Conservation (phyloP, 305 asterid species). For the Galium porrigens region DNA sequence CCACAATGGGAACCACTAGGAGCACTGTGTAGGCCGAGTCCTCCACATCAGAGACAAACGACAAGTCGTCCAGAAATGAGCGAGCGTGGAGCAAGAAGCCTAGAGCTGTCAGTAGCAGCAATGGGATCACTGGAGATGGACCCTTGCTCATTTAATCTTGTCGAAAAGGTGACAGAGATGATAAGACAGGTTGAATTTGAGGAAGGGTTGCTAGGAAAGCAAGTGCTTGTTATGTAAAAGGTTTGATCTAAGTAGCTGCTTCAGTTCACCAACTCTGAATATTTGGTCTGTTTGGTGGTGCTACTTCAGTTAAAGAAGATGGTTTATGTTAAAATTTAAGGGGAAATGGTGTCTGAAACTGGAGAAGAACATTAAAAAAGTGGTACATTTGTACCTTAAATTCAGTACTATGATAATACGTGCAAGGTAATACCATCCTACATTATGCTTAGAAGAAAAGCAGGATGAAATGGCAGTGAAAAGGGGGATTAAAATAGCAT, state of each 20-base stretch:
- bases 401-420: not conserved
- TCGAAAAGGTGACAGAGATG: not conserved
- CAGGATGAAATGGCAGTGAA: constrained; percentile 1
- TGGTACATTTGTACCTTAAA: not conserved
- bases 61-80: constrained; percentile 18
- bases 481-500: not conserved
- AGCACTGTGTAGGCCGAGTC: constrained; percentile 25
- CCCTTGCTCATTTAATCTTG: constrained; percentile 28
- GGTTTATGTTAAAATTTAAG: too few relatives aligned
- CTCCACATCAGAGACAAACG: constrained; percentile 30
- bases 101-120: constrained; percentile 33
- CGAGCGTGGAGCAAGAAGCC: constrained; percentile 46
- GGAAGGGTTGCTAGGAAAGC: not conserved
- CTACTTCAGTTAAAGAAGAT: constrained; percentile 4
- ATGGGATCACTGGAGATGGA: constrained; percentile 59
- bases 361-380: not conserved
- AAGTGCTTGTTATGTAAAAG: not conserved
- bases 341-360: not conserved
- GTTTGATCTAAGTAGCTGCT: constrained; percentile 6
- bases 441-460: constrained; percentile 6
- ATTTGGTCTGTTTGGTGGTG: constrained; percentile 9
- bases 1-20: constrained; percentile 28
- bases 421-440: not conserved
- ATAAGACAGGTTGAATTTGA: not conserved
- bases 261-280: constrained; percentile 14